Evolutionary conservation across 2,329 filamentous ascomycete genomes (phyloP).

Genomic region (Venturia aucupariae): DNA sequence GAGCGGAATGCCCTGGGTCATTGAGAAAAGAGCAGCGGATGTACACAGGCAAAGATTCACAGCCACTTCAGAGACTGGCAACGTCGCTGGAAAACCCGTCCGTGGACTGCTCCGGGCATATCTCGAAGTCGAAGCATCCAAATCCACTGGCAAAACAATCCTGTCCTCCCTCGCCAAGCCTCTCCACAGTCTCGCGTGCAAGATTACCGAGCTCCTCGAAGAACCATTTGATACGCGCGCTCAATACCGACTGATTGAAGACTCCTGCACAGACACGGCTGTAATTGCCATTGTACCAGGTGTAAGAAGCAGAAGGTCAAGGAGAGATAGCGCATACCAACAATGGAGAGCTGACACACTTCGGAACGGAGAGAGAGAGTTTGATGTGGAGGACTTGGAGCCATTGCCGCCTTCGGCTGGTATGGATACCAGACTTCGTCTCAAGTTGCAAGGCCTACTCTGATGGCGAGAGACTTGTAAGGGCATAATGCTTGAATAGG

Average conservation of each 20-base stretch:
- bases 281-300: neutral
- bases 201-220: neutral
- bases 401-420: neutral
- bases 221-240: neutral
- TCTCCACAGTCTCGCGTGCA: neutral
- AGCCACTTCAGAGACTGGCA: neutral
- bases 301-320: neutral
- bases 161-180: neutral
- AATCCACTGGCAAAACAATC: neutral
- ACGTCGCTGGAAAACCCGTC: neutral
- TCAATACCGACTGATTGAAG: neutral
- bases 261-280: neutral
- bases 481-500: neutral
- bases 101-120: neutral
- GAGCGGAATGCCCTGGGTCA: neutral
- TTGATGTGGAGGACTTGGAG: slow-evolving; percentile 1
- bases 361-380: neutral
- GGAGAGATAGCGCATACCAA: neutral
- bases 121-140: neutral
- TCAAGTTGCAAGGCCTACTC: neutral
- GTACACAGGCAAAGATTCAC: neutral
- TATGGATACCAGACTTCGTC: neutral
- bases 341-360: neutral
- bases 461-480: neutral
- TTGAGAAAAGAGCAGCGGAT: neutral